Conservation (phyloP, 129 eudicot species). For the Lonicera japonica region DNA sequence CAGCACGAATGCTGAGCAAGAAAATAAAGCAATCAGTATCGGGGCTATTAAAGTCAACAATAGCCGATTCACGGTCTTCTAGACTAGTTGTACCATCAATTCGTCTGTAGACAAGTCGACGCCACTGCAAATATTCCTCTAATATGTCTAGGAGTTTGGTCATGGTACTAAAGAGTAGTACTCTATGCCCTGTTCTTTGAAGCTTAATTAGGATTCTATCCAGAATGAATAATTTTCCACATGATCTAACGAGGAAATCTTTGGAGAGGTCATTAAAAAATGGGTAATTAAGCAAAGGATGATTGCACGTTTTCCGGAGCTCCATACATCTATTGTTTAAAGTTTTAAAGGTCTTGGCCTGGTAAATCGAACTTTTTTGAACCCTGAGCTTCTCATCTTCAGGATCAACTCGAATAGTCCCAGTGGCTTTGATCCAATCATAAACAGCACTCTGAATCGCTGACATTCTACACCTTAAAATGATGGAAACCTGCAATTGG, state of each 20-base stretch:
- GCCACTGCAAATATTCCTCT: conserved; percentile 95
- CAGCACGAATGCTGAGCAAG: conserved; percentile 89
- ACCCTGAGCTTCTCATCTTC: conserved; percentile 73
- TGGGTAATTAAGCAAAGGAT: conserved; percentile 88
- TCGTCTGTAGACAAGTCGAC: conserved; percentile 81
- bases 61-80: conserved; percentile 93
- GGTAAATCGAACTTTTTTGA: conserved; percentile 60
- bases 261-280: conserved; percentile 72
- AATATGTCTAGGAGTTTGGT: conserved; percentile 86
- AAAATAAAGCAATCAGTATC: conserved; percentile 85
- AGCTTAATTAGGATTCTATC: conserved; percentile 84
- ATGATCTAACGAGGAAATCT: conserved; percentile 88
- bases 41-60: conserved; percentile 78
- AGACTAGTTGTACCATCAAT: conserved; percentile 90
- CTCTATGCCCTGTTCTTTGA: conserved; percentile 93
- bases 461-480: conserved; percentile 86
- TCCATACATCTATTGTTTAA: conserved; percentile 87
- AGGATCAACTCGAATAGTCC: conserved; percentile 91
- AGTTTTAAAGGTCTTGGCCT: conserved; percentile 51
- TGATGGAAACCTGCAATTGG: conserved; percentile 69
- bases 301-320: conserved; percentile 93
- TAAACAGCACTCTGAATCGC: conserved; percentile 82
- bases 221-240: conserved; percentile 90
- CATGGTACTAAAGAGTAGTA: conserved; percentile 90
- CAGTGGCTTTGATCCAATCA: conserved; percentile 96